Evolutionary conservation across 495 filamentous ascomycete genomes (phyloP).

Genomic region (Aspergillus avenaceus): DNA sequence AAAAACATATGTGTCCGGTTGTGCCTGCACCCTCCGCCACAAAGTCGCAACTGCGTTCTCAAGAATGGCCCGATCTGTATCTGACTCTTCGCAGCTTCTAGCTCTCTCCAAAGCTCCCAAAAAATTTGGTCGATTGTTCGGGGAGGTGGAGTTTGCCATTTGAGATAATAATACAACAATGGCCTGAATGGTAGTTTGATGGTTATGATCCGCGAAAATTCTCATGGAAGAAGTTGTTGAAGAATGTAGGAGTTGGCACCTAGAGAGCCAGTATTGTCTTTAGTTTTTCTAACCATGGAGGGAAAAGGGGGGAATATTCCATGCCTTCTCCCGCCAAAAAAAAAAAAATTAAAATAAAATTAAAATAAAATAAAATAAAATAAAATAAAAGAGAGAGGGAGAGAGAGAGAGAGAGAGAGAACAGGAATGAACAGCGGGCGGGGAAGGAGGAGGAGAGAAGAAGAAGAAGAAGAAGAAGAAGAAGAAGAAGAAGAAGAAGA

Average conservation of each 20-base stretch:
- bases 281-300: neutral
- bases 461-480: too few species aligned
- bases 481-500: neutral
- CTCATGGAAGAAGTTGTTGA: neutral
- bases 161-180: conserved; percentile 2
- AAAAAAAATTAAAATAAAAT: too few species aligned
- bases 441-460: too few species aligned
- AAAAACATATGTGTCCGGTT: conserved; percentile 63
- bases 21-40: conserved; percentile 56
- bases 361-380: neutral
- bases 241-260: neutral
- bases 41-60: conserved; percentile 53
- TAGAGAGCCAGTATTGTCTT: neutral
- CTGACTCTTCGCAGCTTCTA: conserved; percentile 56
- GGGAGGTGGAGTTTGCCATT: conserved; percentile 23
- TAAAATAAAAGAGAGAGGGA: neutral
- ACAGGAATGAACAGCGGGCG: too few species aligned
- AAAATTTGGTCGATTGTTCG: conserved; percentile 21
- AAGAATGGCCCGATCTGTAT: conserved; percentile 51
- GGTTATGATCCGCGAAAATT: neutral
- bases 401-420: conserved; percentile 1
- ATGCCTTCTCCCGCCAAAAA: too few species aligned
- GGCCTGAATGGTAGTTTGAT: neutral
- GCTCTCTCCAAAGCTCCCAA: conserved; percentile 61
- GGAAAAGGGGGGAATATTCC: neutral